A percentile compares a stretch with the other conserved stretches of the same genome.
Conservation (phyloP, 2,329 filamentous ascomycete genomes). For the Aspergillus unguis region DNA sequence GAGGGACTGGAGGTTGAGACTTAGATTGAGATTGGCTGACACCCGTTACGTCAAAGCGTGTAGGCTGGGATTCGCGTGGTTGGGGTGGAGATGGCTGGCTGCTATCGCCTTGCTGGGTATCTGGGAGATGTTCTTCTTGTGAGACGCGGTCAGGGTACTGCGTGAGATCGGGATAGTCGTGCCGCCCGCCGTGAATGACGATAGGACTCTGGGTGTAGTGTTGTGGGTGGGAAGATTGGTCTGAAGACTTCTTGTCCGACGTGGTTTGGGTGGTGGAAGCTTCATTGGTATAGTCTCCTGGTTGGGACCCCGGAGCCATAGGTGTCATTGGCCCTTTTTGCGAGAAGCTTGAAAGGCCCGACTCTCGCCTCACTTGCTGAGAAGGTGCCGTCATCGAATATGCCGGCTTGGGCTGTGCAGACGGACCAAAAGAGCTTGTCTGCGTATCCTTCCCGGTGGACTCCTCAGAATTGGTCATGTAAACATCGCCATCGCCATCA, state of each 20-base stretch:
- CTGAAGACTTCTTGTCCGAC: conserved; percentile 75
- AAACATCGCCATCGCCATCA: conserved; percentile 54
- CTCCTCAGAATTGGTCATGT: conserved; percentile 56
- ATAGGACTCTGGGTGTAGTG: conserved; percentile 63
- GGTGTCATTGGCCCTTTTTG: conserved; percentile 55
- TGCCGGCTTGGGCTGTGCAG: conserved; percentile 47
- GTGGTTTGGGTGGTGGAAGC: conserved; percentile 86
- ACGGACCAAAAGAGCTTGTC: conserved; percentile 49
- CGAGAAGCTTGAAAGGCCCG: conserved; percentile 46
- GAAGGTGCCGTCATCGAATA: conserved; percentile 48
- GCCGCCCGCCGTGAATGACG: conserved; percentile 41
- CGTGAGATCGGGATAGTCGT: conserved; percentile 54
- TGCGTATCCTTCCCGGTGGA: conserved; percentile 43
- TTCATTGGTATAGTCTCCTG: conserved; percentile 70
- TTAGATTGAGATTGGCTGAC: conserved; percentile 40
- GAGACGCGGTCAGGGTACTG: conserved; percentile 48
- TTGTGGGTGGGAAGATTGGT: conserved; percentile 65
- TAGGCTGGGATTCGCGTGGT: conserved; percentile 23
- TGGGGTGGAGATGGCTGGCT: conserved; percentile 33
- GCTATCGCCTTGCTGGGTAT: conserved; percentile 56
- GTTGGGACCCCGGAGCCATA: conserved; percentile 56
- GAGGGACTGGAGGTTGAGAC: conserved; percentile 37
- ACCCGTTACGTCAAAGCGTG: conserved; percentile 26
- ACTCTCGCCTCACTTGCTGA: conserved; percentile 44
- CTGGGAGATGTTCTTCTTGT: conserved; percentile 60